phyloP scores from a whole-genome alignment of 2,329 filamentous ascomycete genomes.

The Ophiostoma sp. region DNA sequence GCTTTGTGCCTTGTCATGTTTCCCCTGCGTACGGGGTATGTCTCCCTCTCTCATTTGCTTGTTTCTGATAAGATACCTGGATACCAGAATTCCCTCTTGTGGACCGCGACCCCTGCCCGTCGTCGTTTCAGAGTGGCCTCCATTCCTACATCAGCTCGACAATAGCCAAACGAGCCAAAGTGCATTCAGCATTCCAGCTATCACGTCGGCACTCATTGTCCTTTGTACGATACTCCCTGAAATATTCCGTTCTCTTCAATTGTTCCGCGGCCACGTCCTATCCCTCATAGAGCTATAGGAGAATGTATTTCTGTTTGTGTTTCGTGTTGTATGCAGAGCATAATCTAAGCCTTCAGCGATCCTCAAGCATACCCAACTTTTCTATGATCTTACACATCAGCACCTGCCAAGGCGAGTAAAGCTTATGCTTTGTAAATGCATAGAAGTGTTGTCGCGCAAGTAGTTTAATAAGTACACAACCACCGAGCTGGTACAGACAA shows the following conservation, averaged over 20 bases:
- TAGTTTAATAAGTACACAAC: too few species aligned
- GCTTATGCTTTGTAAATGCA: too few species aligned
- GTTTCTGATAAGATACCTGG: neutral
- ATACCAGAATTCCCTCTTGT: neutral
- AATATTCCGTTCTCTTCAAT: neutral
- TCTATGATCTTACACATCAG: too few species aligned
- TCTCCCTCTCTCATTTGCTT: conserved; percentile 9
- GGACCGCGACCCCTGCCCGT: neutral
- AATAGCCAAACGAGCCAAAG: neutral
- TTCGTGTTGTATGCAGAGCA: conserved; percentile 1
- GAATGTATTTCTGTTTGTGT: neutral
- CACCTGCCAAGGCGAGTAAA: too few species aligned
- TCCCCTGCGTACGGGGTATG: neutral
- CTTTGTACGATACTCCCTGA: neutral
- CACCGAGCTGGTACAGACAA: too few species aligned
- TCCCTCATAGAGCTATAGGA: neutral
- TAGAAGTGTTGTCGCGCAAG: neutral
- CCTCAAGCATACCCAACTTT: neutral
- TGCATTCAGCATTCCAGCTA: neutral
- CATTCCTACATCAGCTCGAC: neutral
- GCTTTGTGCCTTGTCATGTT: neutral
- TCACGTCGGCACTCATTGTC: neutral
- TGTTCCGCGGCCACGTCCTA: neutral
- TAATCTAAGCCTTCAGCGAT: neutral
- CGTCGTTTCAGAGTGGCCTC: conserved; percentile 7